phyloP scores from a whole-genome alignment of 2,329 filamentous ascomycete genomes.

The Colletotrichum lupini region DNA sequence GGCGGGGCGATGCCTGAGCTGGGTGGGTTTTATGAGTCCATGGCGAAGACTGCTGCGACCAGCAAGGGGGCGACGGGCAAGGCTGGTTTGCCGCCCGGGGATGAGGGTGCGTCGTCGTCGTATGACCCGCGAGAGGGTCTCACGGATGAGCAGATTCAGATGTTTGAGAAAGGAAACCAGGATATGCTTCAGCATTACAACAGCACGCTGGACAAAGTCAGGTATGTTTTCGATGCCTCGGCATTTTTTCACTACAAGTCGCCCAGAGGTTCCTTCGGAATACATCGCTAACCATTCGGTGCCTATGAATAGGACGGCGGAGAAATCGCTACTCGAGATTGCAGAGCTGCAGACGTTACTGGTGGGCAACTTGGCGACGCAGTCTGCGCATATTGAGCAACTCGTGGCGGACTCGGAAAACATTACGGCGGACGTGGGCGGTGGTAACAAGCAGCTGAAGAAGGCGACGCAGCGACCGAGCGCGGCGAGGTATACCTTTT shows the following conservation, averaged over 20 bases:
- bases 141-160: slow-evolving; percentile 86
- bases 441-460: slow-evolving; percentile 92
- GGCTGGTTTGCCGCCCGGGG: slow-evolving; percentile 37
- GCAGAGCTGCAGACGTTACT: slow-evolving; percentile 91
- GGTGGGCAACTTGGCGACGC: slow-evolving; percentile 84
- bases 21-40: slow-evolving; percentile 38
- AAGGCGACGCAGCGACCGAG: slow-evolving; percentile 79
- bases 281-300: no score
- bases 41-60: slow-evolving; percentile 36
- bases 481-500: slow-evolving; percentile 82
- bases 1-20: slow-evolving; percentile 40
- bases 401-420: slow-evolving; percentile 84
- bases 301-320: slow-evolving; percentile 72
- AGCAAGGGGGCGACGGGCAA: slow-evolving; percentile 35
- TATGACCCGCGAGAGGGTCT: slow-evolving; percentile 61
- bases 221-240: slow-evolving; percentile 65
- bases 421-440: slow-evolving; percentile 87
- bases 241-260: no score
- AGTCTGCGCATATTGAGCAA: slow-evolving; percentile 90
- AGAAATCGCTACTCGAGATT: slow-evolving; percentile 92
- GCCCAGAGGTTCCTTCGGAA: no score
- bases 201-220: slow-evolving; percentile 92
- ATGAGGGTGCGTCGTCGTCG: slow-evolving; percentile 38
- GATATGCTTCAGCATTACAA: slow-evolving; percentile 95
- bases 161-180: slow-evolving; percentile 94